These are phyloP conservation scores for Diaporthe citriasiana DNA, from an alignment of 2,329 filamentous ascomycete species.

Conservation along the genomic window DNA sequence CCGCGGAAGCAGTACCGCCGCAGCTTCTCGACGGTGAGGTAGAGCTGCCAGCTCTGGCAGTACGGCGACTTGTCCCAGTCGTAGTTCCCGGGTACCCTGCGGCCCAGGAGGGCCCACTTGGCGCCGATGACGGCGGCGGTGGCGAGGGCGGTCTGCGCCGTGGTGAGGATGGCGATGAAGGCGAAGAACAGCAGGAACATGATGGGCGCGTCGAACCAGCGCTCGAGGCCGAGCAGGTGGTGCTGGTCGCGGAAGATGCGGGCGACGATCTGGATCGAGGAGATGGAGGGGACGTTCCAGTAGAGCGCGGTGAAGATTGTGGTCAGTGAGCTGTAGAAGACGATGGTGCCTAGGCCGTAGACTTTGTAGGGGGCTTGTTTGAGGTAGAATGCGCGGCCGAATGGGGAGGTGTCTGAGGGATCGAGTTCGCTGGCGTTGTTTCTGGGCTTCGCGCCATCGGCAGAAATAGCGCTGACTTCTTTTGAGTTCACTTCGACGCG, in stretches of 20 bases:
- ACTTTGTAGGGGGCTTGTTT: conserved; percentile 65
- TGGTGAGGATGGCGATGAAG: conserved; percentile 59
- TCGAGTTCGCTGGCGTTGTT: conserved; percentile 23
- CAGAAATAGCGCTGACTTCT: neutral
- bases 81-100: conserved; percentile 65
- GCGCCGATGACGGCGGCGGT: conserved; percentile 58
- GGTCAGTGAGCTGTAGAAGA: conserved; percentile 63
- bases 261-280: conserved; percentile 62
- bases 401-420: conserved; percentile 56
- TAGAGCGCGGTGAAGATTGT: conserved; percentile 62
- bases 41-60: conserved; percentile 71
- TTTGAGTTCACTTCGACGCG: neutral
- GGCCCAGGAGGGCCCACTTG: conserved; percentile 68
- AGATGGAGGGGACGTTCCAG: conserved; percentile 65
- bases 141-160: conserved; percentile 59
- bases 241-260: conserved; percentile 47
- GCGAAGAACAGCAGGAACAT: conserved; percentile 58
- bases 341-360: conserved; percentile 61
- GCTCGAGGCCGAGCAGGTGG: conserved; percentile 45
- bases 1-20: conserved; percentile 64
- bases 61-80: conserved; percentile 71
- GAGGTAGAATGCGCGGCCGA: conserved; percentile 69
- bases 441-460: neutral
- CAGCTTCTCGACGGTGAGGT: conserved; percentile 65
- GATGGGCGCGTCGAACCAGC: conserved; percentile 52